These are phyloP conservation scores for Ophiostoma angusticollis DNA, from an alignment of 2,329 filamentous ascomycete species.

Conservation along the genomic window DNA sequence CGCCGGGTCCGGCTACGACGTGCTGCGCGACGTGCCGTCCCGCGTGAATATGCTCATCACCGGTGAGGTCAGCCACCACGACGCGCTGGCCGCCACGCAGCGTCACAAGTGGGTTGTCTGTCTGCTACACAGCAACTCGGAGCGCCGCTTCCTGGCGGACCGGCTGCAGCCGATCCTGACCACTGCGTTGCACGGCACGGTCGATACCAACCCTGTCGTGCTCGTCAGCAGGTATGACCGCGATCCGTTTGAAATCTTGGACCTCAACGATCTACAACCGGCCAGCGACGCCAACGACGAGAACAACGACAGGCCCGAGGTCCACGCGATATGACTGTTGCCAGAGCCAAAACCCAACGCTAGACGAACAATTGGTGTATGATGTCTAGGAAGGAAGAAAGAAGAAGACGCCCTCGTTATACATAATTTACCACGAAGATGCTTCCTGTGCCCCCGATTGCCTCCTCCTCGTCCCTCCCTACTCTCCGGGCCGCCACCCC, in stretches of 20 bases:
- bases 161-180: conserved; percentile 57
- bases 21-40: conserved; percentile 57
- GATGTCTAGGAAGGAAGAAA: not conserved
- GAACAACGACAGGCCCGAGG: not conserved
- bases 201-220: conserved; percentile 41
- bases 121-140: conserved; percentile 87
- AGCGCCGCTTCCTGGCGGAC: conserved; percentile 65
- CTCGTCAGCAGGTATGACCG: conserved; percentile 66
- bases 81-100: conserved; percentile 76
- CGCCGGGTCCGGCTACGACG: conserved; percentile 71
- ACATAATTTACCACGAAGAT: not conserved
- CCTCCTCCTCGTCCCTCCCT: not conserved
- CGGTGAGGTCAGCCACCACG: conserved; percentile 88
- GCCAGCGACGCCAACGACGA: not conserved
- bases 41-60: conserved; percentile 63
- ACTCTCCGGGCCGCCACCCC: not conserved
- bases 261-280: conserved; percentile 27
- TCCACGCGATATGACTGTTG: too few species aligned
- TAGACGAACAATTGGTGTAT: too few species aligned
- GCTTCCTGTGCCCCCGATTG: not conserved
- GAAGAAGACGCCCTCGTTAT: not conserved
- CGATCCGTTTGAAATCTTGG: conserved; percentile 77
- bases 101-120: conserved; percentile 70
- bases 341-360: too few species aligned
- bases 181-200: conserved; percentile 33